Percentiles rank a stretch among this genome's conserved stretches.
phyloP scores from a whole-genome alignment of 257 asterid genomes.

The Przewalskia tangutica region DNA sequence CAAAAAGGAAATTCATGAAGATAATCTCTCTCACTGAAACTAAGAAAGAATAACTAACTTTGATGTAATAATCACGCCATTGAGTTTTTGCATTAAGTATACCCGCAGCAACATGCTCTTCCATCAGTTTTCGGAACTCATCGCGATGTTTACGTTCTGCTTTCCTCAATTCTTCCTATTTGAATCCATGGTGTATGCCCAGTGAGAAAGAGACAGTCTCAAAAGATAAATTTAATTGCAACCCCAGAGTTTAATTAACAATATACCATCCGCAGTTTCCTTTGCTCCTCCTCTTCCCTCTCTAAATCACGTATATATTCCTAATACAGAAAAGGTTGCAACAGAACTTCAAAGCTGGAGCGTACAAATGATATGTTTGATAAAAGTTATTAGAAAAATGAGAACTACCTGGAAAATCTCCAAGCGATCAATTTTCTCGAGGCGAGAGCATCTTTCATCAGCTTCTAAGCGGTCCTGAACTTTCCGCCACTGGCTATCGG shows the following conservation, averaged over 20 bases:
- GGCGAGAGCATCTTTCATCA: conserved; percentile 89
- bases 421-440: conserved; percentile 80
- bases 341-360: not conserved
- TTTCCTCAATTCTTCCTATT: conserved; percentile 80
- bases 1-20: not conserved
- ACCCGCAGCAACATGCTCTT: conserved; percentile 72
- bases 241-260: conserved; percentile 9
- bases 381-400: not conserved
- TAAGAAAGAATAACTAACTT: conserved; percentile 35
- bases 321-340: conserved; percentile 36
- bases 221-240: not conserved
- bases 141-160: conserved; percentile 88
- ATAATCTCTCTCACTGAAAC: not conserved
- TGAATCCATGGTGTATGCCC: not conserved
- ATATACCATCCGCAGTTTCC: conserved; percentile 61
- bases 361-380: not conserved
- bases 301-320: conserved; percentile 84
- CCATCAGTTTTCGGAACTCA: conserved; percentile 93
- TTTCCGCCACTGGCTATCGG: conserved; percentile 96
- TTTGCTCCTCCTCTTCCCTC: conserved; percentile 87
- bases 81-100: conserved; percentile 50
- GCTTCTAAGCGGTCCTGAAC: conserved; percentile 83
- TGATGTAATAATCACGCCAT: conserved; percentile 88
- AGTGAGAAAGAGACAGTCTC: conserved; percentile 1
- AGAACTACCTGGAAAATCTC: conserved; percentile 78